Evolutionary conservation across 768 basidiomycete species (phyloP), one percentile per base, ranked within the genome.

Genomic region (Mycena capillaripes): DNA sequence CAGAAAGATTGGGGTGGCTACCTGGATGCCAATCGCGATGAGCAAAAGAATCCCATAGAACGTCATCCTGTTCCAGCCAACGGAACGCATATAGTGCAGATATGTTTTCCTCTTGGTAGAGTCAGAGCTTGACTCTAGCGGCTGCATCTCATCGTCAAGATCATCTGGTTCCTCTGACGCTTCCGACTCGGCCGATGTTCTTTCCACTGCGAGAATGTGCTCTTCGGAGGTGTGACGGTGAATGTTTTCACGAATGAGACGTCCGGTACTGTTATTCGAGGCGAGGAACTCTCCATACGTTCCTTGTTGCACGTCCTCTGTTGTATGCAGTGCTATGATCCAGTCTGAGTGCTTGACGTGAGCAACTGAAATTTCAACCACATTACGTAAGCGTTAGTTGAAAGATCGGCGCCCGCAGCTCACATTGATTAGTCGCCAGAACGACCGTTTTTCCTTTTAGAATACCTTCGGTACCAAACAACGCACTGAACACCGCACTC

Each of bases 81-180:
- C 44, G 21, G 66, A 58, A 60, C 71, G 66, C 66, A 63, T 50
- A 50, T 72, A 72, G 44, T 72, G 71, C 42, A 72, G 55, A 46
- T 72, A 72, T 27, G 61, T 63, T 69, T 67, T 52, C 16, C 30
- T 48, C 44, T 30, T 40, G 11, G 66, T 58, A 11, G 59, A 27
- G 21, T 34, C 10, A 38, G 48, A 36, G 7, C 25, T 36, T 9
- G 25, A 25, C 44, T 66, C 53, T 4, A 53, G 34, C 10, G 17
- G 25, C 40, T 38, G 23, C 1, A 38, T 7, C 27, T 60, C 48
- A 6, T 60, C 67, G 14, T 44, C 64, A 12, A 19, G 25, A n/a
- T 40, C 50, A 14, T 61, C 48, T 17, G 11, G 2, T n/a, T 53
- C 50, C 30, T 67, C 66, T 1, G 8, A 0, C 12, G 17, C 32